phyloP scores from a whole-genome alignment of 2,329 filamentous ascomycete species.

The Sporothrix luriei region DNA sequence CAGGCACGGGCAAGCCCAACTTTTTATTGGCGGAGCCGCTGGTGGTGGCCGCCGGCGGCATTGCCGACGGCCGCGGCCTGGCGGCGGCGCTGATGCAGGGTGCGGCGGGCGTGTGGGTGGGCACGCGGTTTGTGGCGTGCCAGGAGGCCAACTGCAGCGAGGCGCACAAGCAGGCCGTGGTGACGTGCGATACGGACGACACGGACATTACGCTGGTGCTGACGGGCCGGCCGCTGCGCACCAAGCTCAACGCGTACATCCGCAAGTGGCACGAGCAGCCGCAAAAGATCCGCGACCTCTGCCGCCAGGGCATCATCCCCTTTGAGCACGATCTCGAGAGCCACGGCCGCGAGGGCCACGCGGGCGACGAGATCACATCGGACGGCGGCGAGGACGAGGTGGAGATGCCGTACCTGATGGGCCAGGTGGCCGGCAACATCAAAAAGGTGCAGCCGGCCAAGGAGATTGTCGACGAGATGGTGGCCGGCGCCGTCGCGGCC shows the following conservation, averaged over 20 bases:
- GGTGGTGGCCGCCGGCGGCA: slow-evolving; percentile 87
- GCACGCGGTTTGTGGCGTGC: slow-evolving; percentile 85
- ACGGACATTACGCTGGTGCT: slow-evolving; percentile 82
- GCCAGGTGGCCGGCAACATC: slow-evolving; percentile 83
- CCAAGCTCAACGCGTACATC: slow-evolving; percentile 82
- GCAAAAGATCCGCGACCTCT: slow-evolving; percentile 73
- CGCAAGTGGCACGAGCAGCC: slow-evolving; percentile 77
- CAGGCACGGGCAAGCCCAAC: neutral
- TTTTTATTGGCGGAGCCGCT: slow-evolving; percentile 53
- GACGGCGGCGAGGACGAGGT: slow-evolving; percentile 60
- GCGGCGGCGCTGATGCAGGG: slow-evolving; percentile 85
- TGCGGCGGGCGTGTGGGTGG: slow-evolving; percentile 88
- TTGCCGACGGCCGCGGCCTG: slow-evolving; percentile 78
- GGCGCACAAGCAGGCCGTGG: slow-evolving; percentile 81
- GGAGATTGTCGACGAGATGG: slow-evolving; percentile 90
- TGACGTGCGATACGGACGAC: slow-evolving; percentile 75
- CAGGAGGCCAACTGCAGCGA: slow-evolving; percentile 78
- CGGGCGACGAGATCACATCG: slow-evolving; percentile 45
- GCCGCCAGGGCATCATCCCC: slow-evolving; percentile 75
- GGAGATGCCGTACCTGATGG: slow-evolving; percentile 89
- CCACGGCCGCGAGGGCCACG: slow-evolving; percentile 21
- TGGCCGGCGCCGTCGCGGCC: slow-evolving; percentile 70
- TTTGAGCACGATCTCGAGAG: slow-evolving; percentile 81
- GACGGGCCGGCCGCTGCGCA: slow-evolving; percentile 76
- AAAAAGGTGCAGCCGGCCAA: slow-evolving; percentile 75